Evolutionary conservation across 208 protist species (phyloP).

Genomic region (Acanthamoeba polyphaga): DNA sequence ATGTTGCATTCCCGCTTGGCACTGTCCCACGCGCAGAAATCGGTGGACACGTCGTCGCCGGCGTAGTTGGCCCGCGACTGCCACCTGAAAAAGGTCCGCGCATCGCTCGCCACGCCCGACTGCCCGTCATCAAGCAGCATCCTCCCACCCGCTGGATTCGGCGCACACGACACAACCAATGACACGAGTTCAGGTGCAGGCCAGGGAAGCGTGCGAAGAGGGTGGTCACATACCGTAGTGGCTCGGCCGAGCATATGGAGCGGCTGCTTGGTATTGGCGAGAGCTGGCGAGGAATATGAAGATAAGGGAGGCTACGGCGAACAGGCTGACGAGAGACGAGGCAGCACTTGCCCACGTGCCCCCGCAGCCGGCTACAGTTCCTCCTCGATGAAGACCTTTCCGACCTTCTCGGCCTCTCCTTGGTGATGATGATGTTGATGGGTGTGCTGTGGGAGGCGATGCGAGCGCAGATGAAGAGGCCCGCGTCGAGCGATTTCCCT

Average conservation of each 20-base stretch:
- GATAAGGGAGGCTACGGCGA: background rate
- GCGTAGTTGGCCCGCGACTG: slow-evolving; percentile 15
- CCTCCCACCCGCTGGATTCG: background rate
- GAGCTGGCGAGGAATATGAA: background rate
- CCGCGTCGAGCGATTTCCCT: background rate
- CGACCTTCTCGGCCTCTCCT: background rate
- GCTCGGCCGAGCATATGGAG: background rate
- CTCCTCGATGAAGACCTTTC: background rate
- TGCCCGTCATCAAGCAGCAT: background rate
- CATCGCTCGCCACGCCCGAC: background rate
- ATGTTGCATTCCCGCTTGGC: background rate
- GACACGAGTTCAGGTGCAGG: background rate
- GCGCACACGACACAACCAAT: too few species aligned
- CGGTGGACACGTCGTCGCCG: background rate
- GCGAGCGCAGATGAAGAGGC: background rate
- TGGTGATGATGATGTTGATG: background rate
- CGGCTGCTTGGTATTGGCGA: background rate
- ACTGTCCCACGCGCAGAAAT: background rate
- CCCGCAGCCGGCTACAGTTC: background rate
- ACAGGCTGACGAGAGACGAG: background rate
- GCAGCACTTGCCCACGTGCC: slow-evolving; percentile 2
- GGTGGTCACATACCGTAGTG: background rate
- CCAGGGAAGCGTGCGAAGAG: background rate
- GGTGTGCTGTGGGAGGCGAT: too few species aligned
- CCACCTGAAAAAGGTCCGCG: slow-evolving; percentile 23